Evolutionary conservation across 1,284 basidiomycete species (phyloP).

Genomic region (Cerioporus squamosus): DNA sequence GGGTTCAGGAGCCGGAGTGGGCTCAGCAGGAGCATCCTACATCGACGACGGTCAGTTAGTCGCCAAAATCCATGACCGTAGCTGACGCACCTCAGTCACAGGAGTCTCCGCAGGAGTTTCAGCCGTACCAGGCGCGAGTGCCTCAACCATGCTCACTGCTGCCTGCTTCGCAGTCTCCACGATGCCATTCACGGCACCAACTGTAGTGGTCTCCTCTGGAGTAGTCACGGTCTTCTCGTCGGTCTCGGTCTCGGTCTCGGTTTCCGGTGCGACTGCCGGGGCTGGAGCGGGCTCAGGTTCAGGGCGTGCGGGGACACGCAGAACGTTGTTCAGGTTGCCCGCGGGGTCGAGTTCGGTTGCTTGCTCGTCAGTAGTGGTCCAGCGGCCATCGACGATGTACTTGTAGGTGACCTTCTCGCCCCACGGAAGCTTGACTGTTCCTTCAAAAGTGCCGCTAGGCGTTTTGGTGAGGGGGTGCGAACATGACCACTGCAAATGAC

Average conservation of each 20-base stretch:
- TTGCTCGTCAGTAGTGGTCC: constrained; percentile 58
- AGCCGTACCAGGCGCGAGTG: constrained; percentile 33
- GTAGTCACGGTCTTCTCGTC: neutral
- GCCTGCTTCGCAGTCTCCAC: constrained; percentile 29
- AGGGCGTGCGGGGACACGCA: constrained; percentile 57
- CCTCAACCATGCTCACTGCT: constrained; percentile 31
- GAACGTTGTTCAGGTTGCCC: constrained; percentile 78
- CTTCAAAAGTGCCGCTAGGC: constrained; percentile 56
- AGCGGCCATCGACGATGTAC: constrained; percentile 77
- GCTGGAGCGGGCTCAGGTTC: constrained; percentile 11
- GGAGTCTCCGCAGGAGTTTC: constrained; percentile 21
- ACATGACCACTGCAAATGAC: constrained; percentile 60
- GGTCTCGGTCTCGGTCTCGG: constrained; percentile 12
- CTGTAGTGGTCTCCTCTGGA: neutral
- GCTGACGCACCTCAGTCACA: constrained; percentile 11
- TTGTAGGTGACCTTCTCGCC: constrained; percentile 71
- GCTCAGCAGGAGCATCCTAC: constrained; percentile 5
- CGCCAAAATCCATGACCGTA: neutral
- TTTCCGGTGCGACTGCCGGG: constrained; percentile 13
- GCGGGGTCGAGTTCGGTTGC: constrained; percentile 65
- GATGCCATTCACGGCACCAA: constrained; percentile 18
- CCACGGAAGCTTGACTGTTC: constrained; percentile 63
- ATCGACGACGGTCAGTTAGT: neutral
- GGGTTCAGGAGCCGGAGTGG: constrained; percentile 8
- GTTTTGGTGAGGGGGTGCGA: constrained; percentile 59